Base-by-base conservation (phyloP, 495 filamentous ascomycete species). In the Saxophila tyrrhenica region DNA sequence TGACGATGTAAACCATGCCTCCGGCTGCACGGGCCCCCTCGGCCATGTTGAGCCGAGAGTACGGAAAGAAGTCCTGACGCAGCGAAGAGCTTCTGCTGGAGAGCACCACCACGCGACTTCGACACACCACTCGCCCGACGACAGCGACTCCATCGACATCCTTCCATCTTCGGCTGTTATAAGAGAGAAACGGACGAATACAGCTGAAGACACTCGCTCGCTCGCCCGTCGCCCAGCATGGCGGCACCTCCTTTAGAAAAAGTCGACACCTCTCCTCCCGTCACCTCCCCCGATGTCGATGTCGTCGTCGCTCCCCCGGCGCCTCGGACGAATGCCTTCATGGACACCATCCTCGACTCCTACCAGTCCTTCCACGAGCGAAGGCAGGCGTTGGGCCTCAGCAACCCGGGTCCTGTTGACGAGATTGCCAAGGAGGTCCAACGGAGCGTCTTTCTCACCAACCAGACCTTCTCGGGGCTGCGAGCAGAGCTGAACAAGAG, bases 401-500 rank as follows among this genome's bases (percentile, higher is more conserved):
- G 84, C 25, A 95, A 96, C 69, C 92, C 92, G 25, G 92, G 94
- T 50, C 86, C 85, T 22, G 81, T 96, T 52, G 92, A 99, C 69
- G 85, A 87, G 63, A 84, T 99, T 66, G 82, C 83, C 52, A 79
- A 85, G 61, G 92, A 99, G 77, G 89, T 95, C 43, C 82, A 92
- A 72, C 88, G 89, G 66, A 89, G 95, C 75, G 90, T 95, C 45
- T 82, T 96, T 67, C 80, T 95, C 60, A 89, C 82, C 69, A 95
- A 95, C 73, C 85, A 87, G 66, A 92, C 90, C 80, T 97, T 97
- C 77, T 78, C 86, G 19, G 94, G 94, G 53, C 78, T 99, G 66
- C 85, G 89, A 59, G 94, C 92, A 64, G 94, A 99, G 69, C 71
- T 97, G 64, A 95, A 85, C 58, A 99, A 96, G 78, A 83, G 86